Percentiles rank a stretch among this genome's conserved stretches.
These are phyloP conservation scores for Diplotaxis tenuifolia DNA, from an alignment of 345 rosid species.

Conservation along the genomic window DNA sequence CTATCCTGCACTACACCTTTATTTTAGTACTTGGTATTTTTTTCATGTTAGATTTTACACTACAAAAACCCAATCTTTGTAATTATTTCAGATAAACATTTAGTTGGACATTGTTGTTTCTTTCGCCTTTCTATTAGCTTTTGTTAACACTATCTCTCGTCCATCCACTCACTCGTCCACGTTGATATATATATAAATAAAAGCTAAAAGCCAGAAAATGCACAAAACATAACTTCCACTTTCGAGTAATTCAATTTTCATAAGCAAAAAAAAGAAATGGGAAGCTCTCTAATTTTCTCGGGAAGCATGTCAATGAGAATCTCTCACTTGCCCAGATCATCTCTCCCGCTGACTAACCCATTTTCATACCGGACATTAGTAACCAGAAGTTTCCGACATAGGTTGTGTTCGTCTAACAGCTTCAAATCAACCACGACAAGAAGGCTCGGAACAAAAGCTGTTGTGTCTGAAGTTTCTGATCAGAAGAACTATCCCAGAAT, in stretches of 20 bases:
- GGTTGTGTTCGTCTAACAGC: slow-evolving; percentile 21
- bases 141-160: neutral
- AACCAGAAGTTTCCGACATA: slow-evolving; percentile 22
- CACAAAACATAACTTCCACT: neutral
- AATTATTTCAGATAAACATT: neutral
- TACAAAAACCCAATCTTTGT: neutral
- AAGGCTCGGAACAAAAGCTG: slow-evolving; percentile 40
- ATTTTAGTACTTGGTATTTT: neutral
- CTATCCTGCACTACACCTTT: neutral
- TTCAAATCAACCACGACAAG: slow-evolving; percentile 10
- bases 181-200: neutral
- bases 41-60: neutral
- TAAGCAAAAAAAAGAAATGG: slow-evolving; percentile 30
- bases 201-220: neutral
- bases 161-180: slow-evolving; percentile 20
- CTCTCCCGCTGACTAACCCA: slow-evolving; percentile 23
- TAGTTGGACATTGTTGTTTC: neutral
- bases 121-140: neutral
- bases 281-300: slow-evolving; percentile 50
- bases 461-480: slow-evolving; percentile 43
- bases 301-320: slow-evolving; percentile 43
- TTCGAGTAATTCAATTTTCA: neutral
- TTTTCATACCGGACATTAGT: slow-evolving; percentile 22
- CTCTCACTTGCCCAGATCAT: slow-evolving; percentile 40
- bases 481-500: slow-evolving; percentile 53